Evolutionary conservation across 208 protist species (phyloP).

Genomic region (Trichomonas vaginalis): DNA sequence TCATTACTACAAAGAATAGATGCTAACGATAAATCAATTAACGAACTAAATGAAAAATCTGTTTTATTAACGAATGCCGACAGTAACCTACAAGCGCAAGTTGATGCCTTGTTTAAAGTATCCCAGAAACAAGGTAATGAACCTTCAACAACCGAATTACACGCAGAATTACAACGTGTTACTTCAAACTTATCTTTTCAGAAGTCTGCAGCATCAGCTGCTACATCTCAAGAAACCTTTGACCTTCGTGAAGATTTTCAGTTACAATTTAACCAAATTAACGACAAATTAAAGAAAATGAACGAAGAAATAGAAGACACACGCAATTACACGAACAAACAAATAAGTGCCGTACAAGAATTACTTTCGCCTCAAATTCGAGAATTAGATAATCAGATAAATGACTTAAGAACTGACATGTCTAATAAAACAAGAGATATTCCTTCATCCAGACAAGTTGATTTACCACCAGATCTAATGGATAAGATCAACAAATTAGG

Average conservation of each 20-base stretch:
- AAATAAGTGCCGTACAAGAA: not conserved
- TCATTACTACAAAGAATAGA: not conserved
- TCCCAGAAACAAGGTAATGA: not conserved
- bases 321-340: not conserved
- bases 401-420: not conserved
- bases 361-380: not conserved
- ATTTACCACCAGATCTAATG: not conserved
- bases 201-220: not conserved
- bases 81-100: not conserved
- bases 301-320: not conserved
- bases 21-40: not conserved
- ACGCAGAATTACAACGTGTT: not conserved
- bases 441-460: not conserved
- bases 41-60: not conserved
- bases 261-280: not conserved
- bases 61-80: not conserved
- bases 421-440: not conserved
- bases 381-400: not conserved
- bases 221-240: not conserved
- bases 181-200: not conserved
- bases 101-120: not conserved
- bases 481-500: not conserved
- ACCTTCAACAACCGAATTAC: not conserved
- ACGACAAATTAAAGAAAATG: not conserved
- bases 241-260: not conserved